These are phyloP conservation scores for Picochlorum sp. DNA, from an alignment of 139 green algal species.

Conservation along the genomic window DNA sequence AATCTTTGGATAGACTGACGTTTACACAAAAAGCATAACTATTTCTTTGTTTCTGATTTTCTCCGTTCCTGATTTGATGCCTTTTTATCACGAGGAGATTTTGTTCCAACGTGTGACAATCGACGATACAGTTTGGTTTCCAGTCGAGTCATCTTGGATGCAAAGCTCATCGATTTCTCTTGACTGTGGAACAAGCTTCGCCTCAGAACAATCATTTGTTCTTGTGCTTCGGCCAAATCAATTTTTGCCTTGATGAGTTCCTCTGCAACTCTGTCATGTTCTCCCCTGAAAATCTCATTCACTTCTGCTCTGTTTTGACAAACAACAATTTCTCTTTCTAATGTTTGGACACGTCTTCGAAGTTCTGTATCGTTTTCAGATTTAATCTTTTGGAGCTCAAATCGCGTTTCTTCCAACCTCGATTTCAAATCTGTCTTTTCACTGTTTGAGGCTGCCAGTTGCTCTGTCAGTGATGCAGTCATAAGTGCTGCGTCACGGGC, in stretches of 20 bases:
- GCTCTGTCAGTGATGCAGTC: slow-evolving; percentile 1
- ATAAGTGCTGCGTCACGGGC: not conserved
- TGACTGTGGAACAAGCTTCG: slow-evolving; percentile 26
- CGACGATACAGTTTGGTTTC: slow-evolving; percentile 21
- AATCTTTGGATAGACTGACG: no score
- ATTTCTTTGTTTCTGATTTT: no score
- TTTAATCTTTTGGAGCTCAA: slow-evolving; percentile 14
- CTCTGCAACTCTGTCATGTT: slow-evolving; percentile 29
- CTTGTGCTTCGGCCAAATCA: slow-evolving; percentile 26
- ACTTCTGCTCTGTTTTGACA: slow-evolving; percentile 26
- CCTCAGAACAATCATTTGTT: slow-evolving; percentile 29
- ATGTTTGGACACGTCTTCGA: slow-evolving; percentile 10
- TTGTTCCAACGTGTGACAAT: not conserved
- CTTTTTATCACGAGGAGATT: not conserved
- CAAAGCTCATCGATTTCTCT: slow-evolving; percentile 26
- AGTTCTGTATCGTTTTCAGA: slow-evolving; percentile 22
- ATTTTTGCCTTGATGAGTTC: slow-evolving; percentile 34
- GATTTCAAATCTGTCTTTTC: slow-evolving; percentile 13
- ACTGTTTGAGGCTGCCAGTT: slow-evolving; percentile 8
- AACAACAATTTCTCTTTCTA: slow-evolving; percentile 26
- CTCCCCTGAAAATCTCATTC: slow-evolving; percentile 29
- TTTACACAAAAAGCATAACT: no score
- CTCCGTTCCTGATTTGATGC: no score
- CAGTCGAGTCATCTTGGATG: slow-evolving; percentile 23
- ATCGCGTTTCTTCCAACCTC: slow-evolving; percentile 17